Evolutionary conservation across 2,329 filamentous ascomycete species (phyloP), one percentile per base, ranked within the genome.

Genomic region (Rhinocladiella similis): DNA sequence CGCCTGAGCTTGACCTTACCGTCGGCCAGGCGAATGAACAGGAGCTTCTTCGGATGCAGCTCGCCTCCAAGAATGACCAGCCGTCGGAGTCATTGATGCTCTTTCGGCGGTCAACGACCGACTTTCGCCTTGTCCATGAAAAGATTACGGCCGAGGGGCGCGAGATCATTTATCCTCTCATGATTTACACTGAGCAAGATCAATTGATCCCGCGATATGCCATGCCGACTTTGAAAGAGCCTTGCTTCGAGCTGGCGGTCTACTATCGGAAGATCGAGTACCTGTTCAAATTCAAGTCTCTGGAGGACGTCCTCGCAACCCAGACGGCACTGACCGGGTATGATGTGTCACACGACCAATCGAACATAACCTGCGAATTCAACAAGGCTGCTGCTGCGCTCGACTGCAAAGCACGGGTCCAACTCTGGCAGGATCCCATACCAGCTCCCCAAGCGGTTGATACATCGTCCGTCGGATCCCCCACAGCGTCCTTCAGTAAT

Each of bases 401-500:
- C 16, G 52, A 54, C 19, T 54, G 52, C 18, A 48, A 27, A 25
- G 52, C 43, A 9, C 20, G 35, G 18, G 18, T 47, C 6, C 52
- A 54, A 29, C 52, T 54, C 9, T 54, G 45, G 52, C 45, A 54
- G 19, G 52, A 54, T 12, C 45, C 52, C 13, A 54, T 54, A 25
- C 16, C 45, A 12, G 7, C 20, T 6, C 20, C 45, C 6, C 14
- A 9, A 12, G 16, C 39, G 13, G 10, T 25, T 12, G 43, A 46
- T 13, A 18, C 45, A 1, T 36, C 19, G 18, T 18, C 42, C 3
- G 25, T 22, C 19, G 52, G 45, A 19, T 47, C 52, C 3, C 45
- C 52, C 3, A 29, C 33, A 13, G 49, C 43, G 22, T 51, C 49
- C 6, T 51, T 43, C 38, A 45, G 38, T 38, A 51, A 19, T 20